Percentiles rank a stretch among this genome's conserved stretches.
Conservation (phyloP, 805 yeast species). For the Schwanniomyces pseudopolymorphus region DNA sequence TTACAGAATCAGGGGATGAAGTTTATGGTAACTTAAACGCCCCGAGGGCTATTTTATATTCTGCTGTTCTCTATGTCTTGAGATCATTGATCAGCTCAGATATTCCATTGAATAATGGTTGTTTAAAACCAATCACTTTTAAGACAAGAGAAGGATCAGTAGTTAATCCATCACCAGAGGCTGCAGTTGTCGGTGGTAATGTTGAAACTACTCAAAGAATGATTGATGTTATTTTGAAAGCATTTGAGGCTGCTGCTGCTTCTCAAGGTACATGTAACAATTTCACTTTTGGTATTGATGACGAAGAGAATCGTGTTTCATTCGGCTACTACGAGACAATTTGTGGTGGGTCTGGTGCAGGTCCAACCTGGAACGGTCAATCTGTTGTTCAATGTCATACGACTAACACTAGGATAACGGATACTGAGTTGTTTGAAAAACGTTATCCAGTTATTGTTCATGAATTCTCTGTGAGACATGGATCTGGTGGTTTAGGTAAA, state of each 20-base stretch:
- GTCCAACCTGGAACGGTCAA: conserved; percentile 80
- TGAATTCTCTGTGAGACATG: conserved; percentile 65
- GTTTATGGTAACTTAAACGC: conserved; percentile 86
- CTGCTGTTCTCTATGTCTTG: conserved; percentile 81
- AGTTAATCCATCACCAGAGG: conserved; percentile 72
- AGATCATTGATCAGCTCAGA: conserved; percentile 78
- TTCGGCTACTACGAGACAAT: conserved; percentile 94
- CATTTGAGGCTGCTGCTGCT: conserved; percentile 88
- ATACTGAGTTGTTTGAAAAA: conserved; percentile 84
- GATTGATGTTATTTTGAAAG: conserved; percentile 83
- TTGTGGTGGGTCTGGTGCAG: conserved; percentile 96
- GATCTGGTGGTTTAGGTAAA: conserved; percentile 80
- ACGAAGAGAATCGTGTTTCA: conserved; percentile 51
- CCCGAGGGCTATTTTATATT: conserved; percentile 79
- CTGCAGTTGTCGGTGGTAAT: conserved; percentile 86
- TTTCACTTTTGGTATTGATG: conserved; percentile 85
- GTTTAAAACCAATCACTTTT: conserved; percentile 71
- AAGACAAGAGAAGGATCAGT: conserved; percentile 29
- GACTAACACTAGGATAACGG: conserved; percentile 92
- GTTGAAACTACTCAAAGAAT: conserved; percentile 92
- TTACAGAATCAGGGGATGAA: conserved; percentile 77
- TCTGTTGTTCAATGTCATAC: conserved; percentile 92
- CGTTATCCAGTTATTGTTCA: conserved; percentile 80
- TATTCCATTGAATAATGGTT: conserved; percentile 89
- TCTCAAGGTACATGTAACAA: conserved; percentile 97